Conservation (phyloP, 192 early-diverging fungal genomes). For the Backusella liffmaniae region DNA sequence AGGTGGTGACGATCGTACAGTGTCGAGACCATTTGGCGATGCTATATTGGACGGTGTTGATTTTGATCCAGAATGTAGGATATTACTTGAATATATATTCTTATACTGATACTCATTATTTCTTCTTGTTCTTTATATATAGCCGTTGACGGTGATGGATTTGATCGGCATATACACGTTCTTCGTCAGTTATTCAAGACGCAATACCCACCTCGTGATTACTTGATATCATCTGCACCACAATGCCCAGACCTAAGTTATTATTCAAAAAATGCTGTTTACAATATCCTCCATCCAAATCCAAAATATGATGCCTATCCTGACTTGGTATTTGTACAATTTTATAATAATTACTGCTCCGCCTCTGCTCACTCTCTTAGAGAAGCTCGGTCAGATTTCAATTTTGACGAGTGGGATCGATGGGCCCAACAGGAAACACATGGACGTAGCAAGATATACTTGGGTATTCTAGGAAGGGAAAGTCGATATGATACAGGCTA, state of each 20-base stretch:
- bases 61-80: conserved; percentile 63
- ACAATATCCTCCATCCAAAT: conserved; percentile 27
- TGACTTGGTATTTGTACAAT: conserved; percentile 77
- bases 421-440: conserved; percentile 62
- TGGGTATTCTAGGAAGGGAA: conserved; percentile 62
- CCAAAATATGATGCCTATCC: conserved; percentile 47
- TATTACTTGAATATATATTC: neutral
- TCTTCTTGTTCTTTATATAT: neutral
- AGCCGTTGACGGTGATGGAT: conserved; percentile 13
- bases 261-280: conserved; percentile 54
- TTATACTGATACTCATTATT: conserved; percentile 35
- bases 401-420: conserved; percentile 71
- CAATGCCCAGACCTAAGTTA: conserved; percentile 72
- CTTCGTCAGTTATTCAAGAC: conserved; percentile 44
- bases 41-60: conserved; percentile 73
- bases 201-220: conserved; percentile 37
- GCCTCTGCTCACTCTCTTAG: neutral
- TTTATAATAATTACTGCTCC: conserved; percentile 46
- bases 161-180: conserved; percentile 20
- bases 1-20: conserved; percentile 46
- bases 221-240: conserved; percentile 65
- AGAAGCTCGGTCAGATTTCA: conserved; percentile 46
- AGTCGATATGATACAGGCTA: conserved; percentile 60
- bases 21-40: conserved; percentile 65
- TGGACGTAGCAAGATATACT: conserved; percentile 58